phyloP scores from a whole-genome alignment of 306 rosid genomes.

The Cucurbita maxima region DNA sequence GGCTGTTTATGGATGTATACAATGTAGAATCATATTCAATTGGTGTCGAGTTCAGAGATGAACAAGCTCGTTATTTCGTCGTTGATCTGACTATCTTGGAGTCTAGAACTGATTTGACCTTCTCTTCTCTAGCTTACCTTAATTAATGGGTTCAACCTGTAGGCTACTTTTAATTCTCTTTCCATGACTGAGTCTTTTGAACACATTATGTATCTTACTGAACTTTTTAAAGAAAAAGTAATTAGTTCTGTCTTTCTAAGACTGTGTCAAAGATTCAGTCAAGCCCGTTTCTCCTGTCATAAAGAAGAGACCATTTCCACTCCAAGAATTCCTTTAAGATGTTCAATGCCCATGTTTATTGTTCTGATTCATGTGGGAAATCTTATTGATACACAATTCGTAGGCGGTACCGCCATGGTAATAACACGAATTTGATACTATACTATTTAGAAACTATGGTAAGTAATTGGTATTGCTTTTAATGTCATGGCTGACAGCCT shows the following conservation, averaged over 20 bases:
- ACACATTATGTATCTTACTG: not conserved
- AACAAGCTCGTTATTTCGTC: not conserved
- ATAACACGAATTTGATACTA: not conserved
- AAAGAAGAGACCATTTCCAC: not conserved
- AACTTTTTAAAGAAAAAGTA: not conserved
- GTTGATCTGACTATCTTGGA: not conserved
- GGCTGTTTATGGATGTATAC: not conserved
- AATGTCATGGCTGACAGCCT: too few species aligned
- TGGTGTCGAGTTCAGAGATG: not conserved
- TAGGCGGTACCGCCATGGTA: not conserved
- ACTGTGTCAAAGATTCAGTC: not conserved
- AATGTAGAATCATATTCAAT: not conserved
- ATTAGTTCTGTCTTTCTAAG: not conserved
- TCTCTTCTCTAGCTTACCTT: not conserved
- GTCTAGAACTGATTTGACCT: not conserved
- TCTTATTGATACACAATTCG: not conserved
- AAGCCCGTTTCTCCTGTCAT: not conserved
- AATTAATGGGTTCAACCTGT: not conserved
- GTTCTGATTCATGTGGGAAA: not conserved
- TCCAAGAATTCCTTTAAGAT: not conserved
- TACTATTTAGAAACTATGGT: too few species aligned
- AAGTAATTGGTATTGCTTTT: too few species aligned
- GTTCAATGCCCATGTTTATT: not conserved
- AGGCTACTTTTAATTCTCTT: not conserved
- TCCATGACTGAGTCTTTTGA: not conserved